Evolutionary conservation across 768 basidiomycete species (phyloP).

Genomic region (Neoboletus subvelutipes): DNA sequence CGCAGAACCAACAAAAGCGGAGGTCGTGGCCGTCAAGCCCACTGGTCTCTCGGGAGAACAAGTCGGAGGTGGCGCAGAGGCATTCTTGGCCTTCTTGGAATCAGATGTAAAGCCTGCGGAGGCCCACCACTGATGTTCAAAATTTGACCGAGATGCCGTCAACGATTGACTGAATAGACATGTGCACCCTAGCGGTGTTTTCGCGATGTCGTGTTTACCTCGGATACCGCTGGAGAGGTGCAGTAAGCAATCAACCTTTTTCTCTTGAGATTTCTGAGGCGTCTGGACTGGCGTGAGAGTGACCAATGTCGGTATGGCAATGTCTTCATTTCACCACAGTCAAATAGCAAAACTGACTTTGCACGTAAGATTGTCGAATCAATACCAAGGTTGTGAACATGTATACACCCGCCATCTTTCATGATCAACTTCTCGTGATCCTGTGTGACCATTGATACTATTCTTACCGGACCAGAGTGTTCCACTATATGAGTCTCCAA

Average conservation of each 20-base stretch:
- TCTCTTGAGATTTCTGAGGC: not conserved
- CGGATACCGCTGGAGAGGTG: not conserved
- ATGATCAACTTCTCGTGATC: not conserved
- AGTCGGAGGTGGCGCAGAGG: conserved; percentile 55
- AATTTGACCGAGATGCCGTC: conserved; percentile 10
- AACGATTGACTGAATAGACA: conserved; percentile 19
- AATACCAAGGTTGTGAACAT: not conserved
- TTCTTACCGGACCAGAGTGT: not conserved
- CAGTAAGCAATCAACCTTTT: not conserved
- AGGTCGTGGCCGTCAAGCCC: conserved; percentile 38
- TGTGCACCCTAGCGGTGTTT: not conserved
- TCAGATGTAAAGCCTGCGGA: conserved; percentile 71
- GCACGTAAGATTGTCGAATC: not conserved
- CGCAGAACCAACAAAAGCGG: conserved; percentile 63
- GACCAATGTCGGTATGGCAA: not conserved
- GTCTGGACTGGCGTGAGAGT: not conserved
- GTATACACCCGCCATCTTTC: not conserved
- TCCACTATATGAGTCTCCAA: not conserved
- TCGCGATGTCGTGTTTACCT: not conserved
- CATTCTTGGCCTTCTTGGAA: conserved; percentile 79
- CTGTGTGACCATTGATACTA: too few species aligned
- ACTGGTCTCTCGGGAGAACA: conserved; percentile 21
- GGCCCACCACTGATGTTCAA: conserved; percentile 46
- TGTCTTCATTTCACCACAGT: not conserved
- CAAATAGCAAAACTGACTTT: not conserved